Conservation (phyloP, 2,329 filamentous ascomycete genomes). For the Trichoderma sp. region DNA sequence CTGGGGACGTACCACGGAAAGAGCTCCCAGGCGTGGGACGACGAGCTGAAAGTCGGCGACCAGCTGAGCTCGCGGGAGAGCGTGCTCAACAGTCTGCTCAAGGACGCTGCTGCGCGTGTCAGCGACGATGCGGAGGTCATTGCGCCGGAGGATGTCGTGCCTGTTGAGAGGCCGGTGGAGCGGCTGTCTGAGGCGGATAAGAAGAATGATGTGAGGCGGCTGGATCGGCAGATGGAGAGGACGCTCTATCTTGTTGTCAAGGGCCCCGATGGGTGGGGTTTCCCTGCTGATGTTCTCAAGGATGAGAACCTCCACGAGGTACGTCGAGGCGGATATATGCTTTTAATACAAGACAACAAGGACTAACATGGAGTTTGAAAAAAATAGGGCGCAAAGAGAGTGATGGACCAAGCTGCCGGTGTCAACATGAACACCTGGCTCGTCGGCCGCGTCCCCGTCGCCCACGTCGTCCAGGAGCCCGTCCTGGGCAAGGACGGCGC, state of each 20-base stretch:
- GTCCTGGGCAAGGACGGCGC: conserved; percentile 49
- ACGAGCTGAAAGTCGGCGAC: conserved; percentile 81
- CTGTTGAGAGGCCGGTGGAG: conserved; percentile 70
- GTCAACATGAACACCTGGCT: conserved; percentile 99
- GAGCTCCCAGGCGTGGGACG: conserved; percentile 78
- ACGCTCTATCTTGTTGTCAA: conserved; percentile 89
- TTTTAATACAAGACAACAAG: no score
- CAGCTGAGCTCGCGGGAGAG: conserved; percentile 65
- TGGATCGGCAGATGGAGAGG: conserved; percentile 78
- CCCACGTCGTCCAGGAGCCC: conserved; percentile 69
- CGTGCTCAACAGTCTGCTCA: conserved; percentile 69
- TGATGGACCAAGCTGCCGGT: conserved; percentile 76
- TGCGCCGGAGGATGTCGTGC: conserved; percentile 61
- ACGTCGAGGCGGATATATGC: conserved; percentile 40
- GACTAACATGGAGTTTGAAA: not conserved
- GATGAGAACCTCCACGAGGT: conserved; percentile 84
- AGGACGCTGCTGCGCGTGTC: conserved; percentile 71
- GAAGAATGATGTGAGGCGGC: conserved; percentile 71
- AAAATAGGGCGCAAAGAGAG: conserved; percentile 75
- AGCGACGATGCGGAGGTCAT: conserved; percentile 64
- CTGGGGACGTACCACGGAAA: conserved; percentile 81
- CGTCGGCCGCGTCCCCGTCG: conserved; percentile 86
- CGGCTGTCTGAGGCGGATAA: conserved; percentile 78
- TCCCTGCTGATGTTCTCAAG: conserved; percentile 73
- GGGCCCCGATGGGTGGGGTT: conserved; percentile 76